Conservation (phyloP, 2,329 filamentous ascomycete species). For the Kalmusia sp. region DNA sequence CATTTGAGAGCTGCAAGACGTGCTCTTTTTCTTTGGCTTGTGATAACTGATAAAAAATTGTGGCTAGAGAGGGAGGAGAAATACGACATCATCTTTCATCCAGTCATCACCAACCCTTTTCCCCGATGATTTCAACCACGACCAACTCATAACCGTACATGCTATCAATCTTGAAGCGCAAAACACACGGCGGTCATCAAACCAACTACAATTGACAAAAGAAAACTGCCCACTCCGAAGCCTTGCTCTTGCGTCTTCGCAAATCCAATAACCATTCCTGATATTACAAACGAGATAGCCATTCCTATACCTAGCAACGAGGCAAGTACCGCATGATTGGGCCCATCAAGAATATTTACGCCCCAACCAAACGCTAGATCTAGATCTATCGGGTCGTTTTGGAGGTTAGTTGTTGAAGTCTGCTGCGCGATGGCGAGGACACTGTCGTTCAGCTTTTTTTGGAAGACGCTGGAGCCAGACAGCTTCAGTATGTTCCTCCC, state of each 20-base stretch:
- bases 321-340: conserved; percentile 12
- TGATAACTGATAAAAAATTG: too few species aligned
- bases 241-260: conserved; percentile 16
- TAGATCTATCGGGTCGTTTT: background rate
- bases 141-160: too few species aligned
- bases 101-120: too few species aligned
- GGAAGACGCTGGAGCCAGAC: conserved; percentile 13
- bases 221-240: conserved; percentile 12
- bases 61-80: too few species aligned
- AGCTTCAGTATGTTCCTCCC: conserved; percentile 9
- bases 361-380: conserved; percentile 14
- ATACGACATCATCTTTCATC: too few species aligned
- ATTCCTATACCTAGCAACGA: conserved; percentile 7
- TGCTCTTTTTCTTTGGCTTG: too few species aligned
- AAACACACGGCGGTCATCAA: conserved; percentile 11
- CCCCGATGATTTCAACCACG: too few species aligned
- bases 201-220: conserved; percentile 9
- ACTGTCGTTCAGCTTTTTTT: conserved; percentile 13
- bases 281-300: conserved; percentile 10
- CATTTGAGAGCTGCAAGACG: too few species aligned
- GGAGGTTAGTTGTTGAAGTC: background rate
- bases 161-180: too few species aligned
- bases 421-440: conserved; percentile 1
- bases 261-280: conserved; percentile 11
- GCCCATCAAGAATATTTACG: conserved; percentile 14